These are phyloP conservation scores for Amanita inopinata DNA, from an alignment of 768 basidiomycete species.

Conservation along the genomic window DNA sequence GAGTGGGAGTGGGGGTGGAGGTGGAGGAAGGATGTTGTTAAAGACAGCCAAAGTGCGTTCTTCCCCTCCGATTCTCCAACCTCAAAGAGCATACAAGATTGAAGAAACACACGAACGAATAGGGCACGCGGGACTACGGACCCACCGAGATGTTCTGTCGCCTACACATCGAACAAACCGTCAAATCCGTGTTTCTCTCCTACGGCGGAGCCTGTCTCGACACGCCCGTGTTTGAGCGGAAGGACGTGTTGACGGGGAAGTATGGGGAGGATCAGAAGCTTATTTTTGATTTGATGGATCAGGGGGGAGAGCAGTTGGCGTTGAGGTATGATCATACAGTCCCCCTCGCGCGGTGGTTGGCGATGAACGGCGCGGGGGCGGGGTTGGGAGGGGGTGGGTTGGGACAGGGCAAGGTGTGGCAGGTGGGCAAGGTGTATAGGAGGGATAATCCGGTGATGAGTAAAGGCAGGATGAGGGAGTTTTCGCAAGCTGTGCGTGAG, in stretches of 20 bases:
- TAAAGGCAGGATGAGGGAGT: conserved; percentile 98
- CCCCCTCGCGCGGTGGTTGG: conserved; percentile 89
- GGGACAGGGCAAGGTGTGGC: conserved; percentile 81
- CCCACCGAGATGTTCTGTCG: conserved; percentile 90
- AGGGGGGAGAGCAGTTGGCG: conserved; percentile 93
- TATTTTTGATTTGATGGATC: conserved; percentile 95
- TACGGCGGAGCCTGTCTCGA: conserved; percentile 91
- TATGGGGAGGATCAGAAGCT: conserved; percentile 97
- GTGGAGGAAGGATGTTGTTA: conserved; percentile 66
- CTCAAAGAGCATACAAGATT: background rate
- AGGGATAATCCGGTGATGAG: conserved; percentile 95
- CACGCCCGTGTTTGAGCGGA: conserved; percentile 97
- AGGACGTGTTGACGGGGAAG: conserved; percentile 92
- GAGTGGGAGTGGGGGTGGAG: conserved; percentile 25
- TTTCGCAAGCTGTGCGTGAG: conserved; percentile 83
- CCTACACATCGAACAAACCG: conserved; percentile 78
- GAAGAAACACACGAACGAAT: background rate
- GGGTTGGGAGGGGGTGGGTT: conserved; percentile 32
- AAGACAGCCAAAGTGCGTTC: conserved; percentile 86
- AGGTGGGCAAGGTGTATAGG: conserved; percentile 97
- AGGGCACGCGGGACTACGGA: conserved; percentile 95
- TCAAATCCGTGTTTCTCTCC: conserved; percentile 79
- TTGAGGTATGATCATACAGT: conserved; percentile 96
- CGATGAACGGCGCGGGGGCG: conserved; percentile 64
- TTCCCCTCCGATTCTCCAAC: background rate